Base-by-base conservation (phyloP, 495 filamentous ascomycete genomes). In the Elasticomyces elasticus region DNA sequence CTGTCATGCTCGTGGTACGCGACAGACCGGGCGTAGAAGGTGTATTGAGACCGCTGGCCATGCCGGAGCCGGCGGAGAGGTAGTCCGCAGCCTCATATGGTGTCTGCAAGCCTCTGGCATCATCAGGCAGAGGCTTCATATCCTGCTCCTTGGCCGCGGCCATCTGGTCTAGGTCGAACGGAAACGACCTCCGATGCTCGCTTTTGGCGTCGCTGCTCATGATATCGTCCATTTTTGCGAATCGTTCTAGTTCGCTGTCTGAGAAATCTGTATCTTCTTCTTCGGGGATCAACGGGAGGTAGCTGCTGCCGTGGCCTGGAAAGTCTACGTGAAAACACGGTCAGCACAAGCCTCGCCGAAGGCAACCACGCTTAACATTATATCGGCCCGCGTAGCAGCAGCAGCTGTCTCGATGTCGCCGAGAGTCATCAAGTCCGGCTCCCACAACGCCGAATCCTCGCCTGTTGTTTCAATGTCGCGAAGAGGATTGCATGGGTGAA, bases 1-100 rank as follows among this genome's bases (percentile, higher is more conserved):
- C 94, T 5, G 76, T 72, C 56, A 78, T 80, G 44, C 86, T 94
- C 10, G 75, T 71, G 58, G 79, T 80, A 38, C 86, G 79, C 26
- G 87, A 90, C 27, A 85, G 71, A 24, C 58, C 58, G 0, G 58
- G 58, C 23, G 52, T 60, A 6, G 26, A 37, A 15, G 58, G 58
- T 23, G 58, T 60, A 22, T 41, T 42, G 1, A 47, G 5, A 30
- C 58, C 58, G 26, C 45, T 42, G 24, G 24, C 28, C 1, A 35
- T 40, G 26, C 19, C 19, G 3, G 1, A 26, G 25, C 17, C 13
- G 9, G 25, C 56, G 30, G 56, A 60, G 3, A 60, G 47, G 30
- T 60, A 60, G 47, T 60, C 56, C 9, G 13, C 56, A 10, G 40
- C 30, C 3, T 25, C 27, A 26, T 22, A 28, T 4, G 44, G 23